Conservation (phyloP, 495 filamentous ascomycete species). For the Pyrenula massariospora region DNA sequence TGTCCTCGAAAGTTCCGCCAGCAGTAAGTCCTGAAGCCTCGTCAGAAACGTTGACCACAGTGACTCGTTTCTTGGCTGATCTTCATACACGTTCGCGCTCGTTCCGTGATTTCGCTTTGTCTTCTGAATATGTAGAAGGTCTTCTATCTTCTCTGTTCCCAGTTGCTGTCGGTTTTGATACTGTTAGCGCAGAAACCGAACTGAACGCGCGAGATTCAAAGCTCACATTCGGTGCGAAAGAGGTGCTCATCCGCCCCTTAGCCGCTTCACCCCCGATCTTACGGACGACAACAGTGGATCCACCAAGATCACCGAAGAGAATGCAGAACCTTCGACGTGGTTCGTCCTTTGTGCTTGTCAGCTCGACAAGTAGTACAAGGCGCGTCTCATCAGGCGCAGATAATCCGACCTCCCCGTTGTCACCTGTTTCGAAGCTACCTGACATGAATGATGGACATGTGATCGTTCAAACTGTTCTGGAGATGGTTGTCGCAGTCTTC, state of each 20-base stretch:
- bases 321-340: slow-evolving; percentile 54
- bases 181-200: slow-evolving; percentile 70
- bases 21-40: background rate
- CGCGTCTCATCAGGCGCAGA: slow-evolving; percentile 48
- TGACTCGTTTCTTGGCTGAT: slow-evolving; percentile 68
- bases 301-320: slow-evolving; percentile 29
- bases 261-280: slow-evolving; percentile 53
- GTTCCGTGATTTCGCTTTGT: slow-evolving; percentile 71
- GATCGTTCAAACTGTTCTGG: slow-evolving; percentile 62
- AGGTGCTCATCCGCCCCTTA: slow-evolving; percentile 67
- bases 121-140: slow-evolving; percentile 66
- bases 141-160: slow-evolving; percentile 73
- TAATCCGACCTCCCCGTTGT: slow-evolving; percentile 42
- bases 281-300: slow-evolving; percentile 53
- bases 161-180: slow-evolving; percentile 70
- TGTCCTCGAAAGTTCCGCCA: background rate
- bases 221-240: slow-evolving; percentile 74
- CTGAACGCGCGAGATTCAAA: slow-evolving; percentile 65
- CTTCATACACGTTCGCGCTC: slow-evolving; percentile 57
- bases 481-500: slow-evolving; percentile 67
- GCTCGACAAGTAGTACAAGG: slow-evolving; percentile 48
- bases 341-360: slow-evolving; percentile 83
- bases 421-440: slow-evolving; percentile 18
- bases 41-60: slow-evolving; percentile 46
- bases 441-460: slow-evolving; percentile 48